phyloP scores from a whole-genome alignment of 2,329 filamentous ascomycete genomes.

The Neofusicoccum sp. region DNA sequence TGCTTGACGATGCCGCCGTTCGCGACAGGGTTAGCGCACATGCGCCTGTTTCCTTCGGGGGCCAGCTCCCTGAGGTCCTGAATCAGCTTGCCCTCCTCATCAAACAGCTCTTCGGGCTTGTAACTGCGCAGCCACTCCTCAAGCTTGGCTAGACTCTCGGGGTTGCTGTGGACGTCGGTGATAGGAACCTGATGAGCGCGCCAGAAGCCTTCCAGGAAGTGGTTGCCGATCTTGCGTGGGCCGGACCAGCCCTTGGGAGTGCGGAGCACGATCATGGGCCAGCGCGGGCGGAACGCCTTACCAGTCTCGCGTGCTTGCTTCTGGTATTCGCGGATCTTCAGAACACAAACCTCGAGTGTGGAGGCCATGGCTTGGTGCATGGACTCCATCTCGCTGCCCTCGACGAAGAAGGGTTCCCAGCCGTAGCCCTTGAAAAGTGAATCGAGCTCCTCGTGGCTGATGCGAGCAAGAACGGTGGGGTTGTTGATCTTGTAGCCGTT shows the following conservation, averaged over 20 bases:
- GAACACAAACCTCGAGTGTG: constrained; percentile 69
- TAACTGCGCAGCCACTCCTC: constrained; percentile 78
- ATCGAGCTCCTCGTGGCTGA: constrained; percentile 70
- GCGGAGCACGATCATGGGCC: constrained; percentile 77
- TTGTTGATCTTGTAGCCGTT: constrained; percentile 88
- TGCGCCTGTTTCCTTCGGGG: constrained; percentile 64
- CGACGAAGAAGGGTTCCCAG: constrained; percentile 77
- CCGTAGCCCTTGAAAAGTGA: constrained; percentile 71
- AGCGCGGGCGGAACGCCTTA: constrained; percentile 67
- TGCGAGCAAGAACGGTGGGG: constrained; percentile 65
- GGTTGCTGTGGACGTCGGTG: constrained; percentile 65
- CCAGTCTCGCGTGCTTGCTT: constrained; percentile 69
- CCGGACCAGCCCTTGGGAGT: constrained; percentile 80
- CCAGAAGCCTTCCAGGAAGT: constrained; percentile 75
- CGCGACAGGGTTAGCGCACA: constrained; percentile 74
- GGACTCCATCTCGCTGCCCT: constrained; percentile 67
- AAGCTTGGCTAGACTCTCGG: constrained; percentile 63
- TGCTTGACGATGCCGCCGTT: constrained; percentile 69
- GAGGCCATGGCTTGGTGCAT: constrained; percentile 84
- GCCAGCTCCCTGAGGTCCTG: constrained; percentile 63
- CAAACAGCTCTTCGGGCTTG: constrained; percentile 69
- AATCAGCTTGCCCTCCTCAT: constrained; percentile 61
- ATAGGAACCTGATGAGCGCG: constrained; percentile 76
- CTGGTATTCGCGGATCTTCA: constrained; percentile 67
- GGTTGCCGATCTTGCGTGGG: constrained; percentile 67